Evolutionary conservation across 495 filamentous ascomycete genomes (phyloP).

Genomic region (Cercophora sp.): DNA sequence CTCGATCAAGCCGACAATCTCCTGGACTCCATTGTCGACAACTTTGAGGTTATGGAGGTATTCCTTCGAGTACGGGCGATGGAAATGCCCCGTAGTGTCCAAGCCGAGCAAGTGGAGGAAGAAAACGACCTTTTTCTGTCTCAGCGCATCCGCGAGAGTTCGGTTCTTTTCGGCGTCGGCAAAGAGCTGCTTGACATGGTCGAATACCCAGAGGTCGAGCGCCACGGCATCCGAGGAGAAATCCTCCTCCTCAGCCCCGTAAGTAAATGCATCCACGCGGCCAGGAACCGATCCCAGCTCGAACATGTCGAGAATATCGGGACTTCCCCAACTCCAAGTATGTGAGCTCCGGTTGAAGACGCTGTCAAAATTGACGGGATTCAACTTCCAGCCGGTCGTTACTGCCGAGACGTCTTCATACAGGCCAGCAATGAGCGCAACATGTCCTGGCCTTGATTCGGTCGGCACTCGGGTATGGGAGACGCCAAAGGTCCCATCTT

Average conservation of each 20-base stretch:
- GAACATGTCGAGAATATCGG: constrained; percentile 98
- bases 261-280: constrained; percentile 77
- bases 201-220: constrained; percentile 94
- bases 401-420: constrained; percentile 99
- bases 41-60: constrained; percentile 93
- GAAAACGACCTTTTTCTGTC: constrained; percentile 86
- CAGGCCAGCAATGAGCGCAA: constrained; percentile 93
- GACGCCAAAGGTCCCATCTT: constrained; percentile 95
- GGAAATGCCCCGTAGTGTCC: constrained; percentile 86
- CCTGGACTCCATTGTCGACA: constrained; percentile 82
- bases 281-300: constrained; percentile 86
- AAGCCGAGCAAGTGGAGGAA: constrained; percentile 96
- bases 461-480: constrained; percentile 97
- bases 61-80: constrained; percentile 90
- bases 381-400: constrained; percentile 97
- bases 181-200: constrained; percentile 84
- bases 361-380: constrained; percentile 97
- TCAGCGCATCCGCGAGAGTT: constrained; percentile 69
- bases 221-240: constrained; percentile 75
- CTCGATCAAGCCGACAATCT: constrained; percentile 75
- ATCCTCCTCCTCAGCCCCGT: constrained; percentile 82
- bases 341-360: constrained; percentile 96
- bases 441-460: constrained; percentile 95
- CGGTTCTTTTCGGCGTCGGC: constrained; percentile 69
- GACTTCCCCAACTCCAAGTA: constrained; percentile 99